These are phyloP conservation scores for Huiozyma sinensis DNA, from an alignment of 805 yeast genomes.

Conservation along the genomic window DNA sequence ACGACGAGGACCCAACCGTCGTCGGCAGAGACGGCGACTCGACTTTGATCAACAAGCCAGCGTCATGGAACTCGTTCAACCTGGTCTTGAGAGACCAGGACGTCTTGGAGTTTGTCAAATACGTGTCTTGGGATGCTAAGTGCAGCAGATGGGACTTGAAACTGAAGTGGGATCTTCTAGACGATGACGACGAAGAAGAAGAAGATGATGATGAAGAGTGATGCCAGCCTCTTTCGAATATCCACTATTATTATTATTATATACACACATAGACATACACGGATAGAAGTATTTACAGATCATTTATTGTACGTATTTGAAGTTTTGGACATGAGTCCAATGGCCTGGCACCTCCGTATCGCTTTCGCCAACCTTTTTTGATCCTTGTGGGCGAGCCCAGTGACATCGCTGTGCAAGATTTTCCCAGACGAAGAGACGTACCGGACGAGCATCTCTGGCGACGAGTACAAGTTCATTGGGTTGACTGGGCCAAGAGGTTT, in stretches of 20 bases:
- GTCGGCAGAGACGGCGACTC: slow-evolving; percentile 56
- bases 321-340: slow-evolving; percentile 70
- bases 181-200: slow-evolving; percentile 21
- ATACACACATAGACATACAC: background rate
- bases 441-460: slow-evolving; percentile 57
- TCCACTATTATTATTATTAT: background rate
- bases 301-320: slow-evolving; percentile 33
- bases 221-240: background rate
- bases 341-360: slow-evolving; percentile 66
- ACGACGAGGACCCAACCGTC: slow-evolving; percentile 73
- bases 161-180: slow-evolving; percentile 65
- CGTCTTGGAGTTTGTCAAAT: slow-evolving; percentile 86
- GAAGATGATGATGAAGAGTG: slow-evolving; percentile 7
- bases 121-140: slow-evolving; percentile 76
- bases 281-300: slow-evolving; percentile 1
- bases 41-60: slow-evolving; percentile 68
- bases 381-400: slow-evolving; percentile 55
- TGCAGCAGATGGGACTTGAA: slow-evolving; percentile 90
- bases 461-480: slow-evolving; percentile 60
- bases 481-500: slow-evolving; percentile 30
- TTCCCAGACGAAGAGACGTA: slow-evolving; percentile 65
- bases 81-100: slow-evolving; percentile 74
- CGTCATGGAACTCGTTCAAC: slow-evolving; percentile 71
- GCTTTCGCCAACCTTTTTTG: slow-evolving; percentile 69
- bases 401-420: slow-evolving; percentile 59